Evolutionary conservation across 2,329 filamentous ascomycete species (phyloP).

Genomic region (Venturia effusa): DNA sequence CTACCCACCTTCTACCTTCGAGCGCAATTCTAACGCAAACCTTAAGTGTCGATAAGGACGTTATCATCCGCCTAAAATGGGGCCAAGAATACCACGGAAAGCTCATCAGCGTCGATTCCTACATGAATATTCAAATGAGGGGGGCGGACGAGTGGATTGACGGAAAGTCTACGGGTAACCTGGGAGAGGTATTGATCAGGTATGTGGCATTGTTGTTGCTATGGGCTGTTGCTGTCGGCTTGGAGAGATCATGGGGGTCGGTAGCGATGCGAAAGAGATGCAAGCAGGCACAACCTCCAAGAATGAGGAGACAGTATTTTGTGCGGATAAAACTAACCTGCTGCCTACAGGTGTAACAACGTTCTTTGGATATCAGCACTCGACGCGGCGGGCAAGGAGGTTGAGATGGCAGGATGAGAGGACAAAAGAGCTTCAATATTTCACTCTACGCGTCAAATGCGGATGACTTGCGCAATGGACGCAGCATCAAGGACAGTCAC

Average conservation of each 20-base stretch:
- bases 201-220: constrained; percentile 24
- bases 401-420: constrained; percentile 18
- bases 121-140: constrained; percentile 96
- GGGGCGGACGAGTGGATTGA: constrained; percentile 88
- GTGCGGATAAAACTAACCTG: constrained; percentile 2
- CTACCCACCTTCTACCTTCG: background rate
- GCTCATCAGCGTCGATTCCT: constrained; percentile 87
- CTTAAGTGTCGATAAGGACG: constrained; percentile 73
- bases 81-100: constrained; percentile 94
- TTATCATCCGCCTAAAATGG: constrained; percentile 94
- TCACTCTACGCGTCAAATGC: background rate
- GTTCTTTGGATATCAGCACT: constrained; percentile 77
- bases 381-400: constrained; percentile 34
- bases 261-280: background rate
- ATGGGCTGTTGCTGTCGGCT: background rate
- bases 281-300: background rate
- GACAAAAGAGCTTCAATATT: background rate
- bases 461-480: background rate
- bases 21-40: background rate
- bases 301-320: background rate
- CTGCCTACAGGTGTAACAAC: constrained; percentile 67
- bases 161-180: constrained; percentile 68
- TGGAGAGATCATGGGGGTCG: background rate
- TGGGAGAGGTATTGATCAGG: constrained; percentile 90
- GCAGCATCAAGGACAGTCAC: background rate